Evolutionary conservation across 441 rosid genomes (phyloP), one percentile per base, ranked within the genome.

Genomic region (Mallotus repandus): DNA sequence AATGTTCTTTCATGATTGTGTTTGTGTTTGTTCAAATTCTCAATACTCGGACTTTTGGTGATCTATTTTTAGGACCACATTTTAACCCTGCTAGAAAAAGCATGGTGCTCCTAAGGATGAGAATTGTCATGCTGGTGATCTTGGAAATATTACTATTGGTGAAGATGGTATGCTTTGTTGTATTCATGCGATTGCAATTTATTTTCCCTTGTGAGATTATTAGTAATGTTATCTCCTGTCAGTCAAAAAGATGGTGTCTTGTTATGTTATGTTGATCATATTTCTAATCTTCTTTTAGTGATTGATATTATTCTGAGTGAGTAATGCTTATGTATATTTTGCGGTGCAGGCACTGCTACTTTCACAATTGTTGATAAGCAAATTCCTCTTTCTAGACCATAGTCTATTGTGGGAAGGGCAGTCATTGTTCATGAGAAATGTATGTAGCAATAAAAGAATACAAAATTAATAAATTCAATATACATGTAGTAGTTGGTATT

Each of bases 111-210:
- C 98, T 6, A 88, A 78, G 62, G 29, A 95, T 70, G 91, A 79
- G 67, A 81, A 77, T 43, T 95, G 99, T 18, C 99, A 93, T 87
- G 99, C 98, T 73, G 99, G 99, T 57, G 99, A 95, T 86, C 77
- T 93, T 50, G 99, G 99, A 84, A 94, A 94, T 72, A 68, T 94
- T 75, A 77, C 49, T 80, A 97, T 57, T 76, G 92, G 96, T 71
- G 94, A 79, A 66, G 94, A 95, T 76, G 99, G 99, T 95, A 89
- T 45, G 78, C 21, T 73, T 65, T 6, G 21, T 18, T 52, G 35
- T 45, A 8, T 45, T 62, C 9, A 19, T 60, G 46, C 13, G 9
- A 4, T 63, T 25, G 3, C 2, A 60, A 35, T 12, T 0, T 22
- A 5, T 0, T 62, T 13, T 49, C 18, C 52, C 45, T 7, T 45